A percentile compares a stretch with the other conserved stretches of the same genome.
Evolutionary conservation across 176 grass and related monocot species (phyloP).

Genomic region (Carex cristatella): DNA sequence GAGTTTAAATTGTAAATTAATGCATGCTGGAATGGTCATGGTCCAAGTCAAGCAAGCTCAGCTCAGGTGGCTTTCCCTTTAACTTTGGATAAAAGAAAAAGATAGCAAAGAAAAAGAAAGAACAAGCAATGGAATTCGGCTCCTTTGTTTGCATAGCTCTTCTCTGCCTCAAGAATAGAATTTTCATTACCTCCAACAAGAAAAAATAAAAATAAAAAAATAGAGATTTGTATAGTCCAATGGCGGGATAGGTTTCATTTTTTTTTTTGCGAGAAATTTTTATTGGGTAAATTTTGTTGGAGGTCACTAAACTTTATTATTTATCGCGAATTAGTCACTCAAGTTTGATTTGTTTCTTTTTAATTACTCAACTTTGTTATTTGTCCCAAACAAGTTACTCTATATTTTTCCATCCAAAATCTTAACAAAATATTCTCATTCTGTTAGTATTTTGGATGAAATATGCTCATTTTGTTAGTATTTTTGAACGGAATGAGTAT

Average conservation of each 20-base stretch:
- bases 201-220: background rate
- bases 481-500: too few species aligned
- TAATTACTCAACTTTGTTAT: too few species aligned
- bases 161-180: background rate
- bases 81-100: conserved; percentile 50
- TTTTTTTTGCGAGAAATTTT: too few species aligned
- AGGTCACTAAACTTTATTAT: too few species aligned
- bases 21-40: conserved; percentile 32
- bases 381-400: too few species aligned
- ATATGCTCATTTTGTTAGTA: too few species aligned
- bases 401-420: too few species aligned
- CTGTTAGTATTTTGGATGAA: too few species aligned
- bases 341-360: too few species aligned
- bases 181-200: background rate
- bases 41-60: conserved; percentile 39
- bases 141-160: conserved; percentile 29
- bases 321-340: too few species aligned
- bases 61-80: conserved; percentile 35
- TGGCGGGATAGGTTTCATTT: background rate
- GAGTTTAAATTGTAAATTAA: background rate
- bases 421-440: too few species aligned
- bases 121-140: conserved; percentile 17
- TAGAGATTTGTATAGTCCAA: background rate
- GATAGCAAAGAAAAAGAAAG: conserved; percentile 17
- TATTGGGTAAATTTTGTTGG: too few species aligned